Evolutionary conservation across 129 eudicot genomes (phyloP), one percentile per base, ranked within the genome.

Genomic region (Centaurea solstitialis): DNA sequence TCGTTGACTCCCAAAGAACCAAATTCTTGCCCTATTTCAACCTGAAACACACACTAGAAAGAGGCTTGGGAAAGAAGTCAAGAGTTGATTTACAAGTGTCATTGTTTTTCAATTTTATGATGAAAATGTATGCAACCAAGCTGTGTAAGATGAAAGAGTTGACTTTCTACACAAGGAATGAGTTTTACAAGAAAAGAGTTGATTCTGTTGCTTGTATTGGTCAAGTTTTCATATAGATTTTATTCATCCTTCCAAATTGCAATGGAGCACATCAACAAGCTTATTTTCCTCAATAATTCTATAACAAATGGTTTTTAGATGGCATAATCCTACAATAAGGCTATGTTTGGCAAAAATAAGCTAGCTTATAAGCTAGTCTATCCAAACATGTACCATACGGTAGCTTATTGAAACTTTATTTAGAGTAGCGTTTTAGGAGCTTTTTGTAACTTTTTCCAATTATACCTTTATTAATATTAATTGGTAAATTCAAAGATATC

Each of bases 1-100:
- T 80, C 78, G 6, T 68, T 86, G 15, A 81, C 57, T 67, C 75
- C 71, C 28, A 33, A 68, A 30, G 43, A 41, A 82, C 76, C 81
- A 81, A 73, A 41, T 43, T 47, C 39, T 68, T 12, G 28, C 33
- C 81, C 74, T 17, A 84, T 40, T 70, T 64, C 68, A 70, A 61
- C 87, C 64, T 75, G 47, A 33, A 47, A 18, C 15, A 35, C 39
- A 22, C 24, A 43, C 53, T 43, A 43, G 13, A 9, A 41, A 41
- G 13, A 41, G 45, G 45, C 47, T 41, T 41, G 47, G 12, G 1
- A 41, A 41, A 41, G 12, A 41, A 41, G 47, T 41, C 47, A 10
- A 10, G 47, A 41, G 11, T 41, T 41, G 47, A 8, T 41, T 41
- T 41, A 41, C 47, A 41, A 41, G 47, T 41, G 47, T 41, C 47